phyloP scores from a whole-genome alignment of 768 basidiomycete genomes.

The Austroboletus festivus region DNA sequence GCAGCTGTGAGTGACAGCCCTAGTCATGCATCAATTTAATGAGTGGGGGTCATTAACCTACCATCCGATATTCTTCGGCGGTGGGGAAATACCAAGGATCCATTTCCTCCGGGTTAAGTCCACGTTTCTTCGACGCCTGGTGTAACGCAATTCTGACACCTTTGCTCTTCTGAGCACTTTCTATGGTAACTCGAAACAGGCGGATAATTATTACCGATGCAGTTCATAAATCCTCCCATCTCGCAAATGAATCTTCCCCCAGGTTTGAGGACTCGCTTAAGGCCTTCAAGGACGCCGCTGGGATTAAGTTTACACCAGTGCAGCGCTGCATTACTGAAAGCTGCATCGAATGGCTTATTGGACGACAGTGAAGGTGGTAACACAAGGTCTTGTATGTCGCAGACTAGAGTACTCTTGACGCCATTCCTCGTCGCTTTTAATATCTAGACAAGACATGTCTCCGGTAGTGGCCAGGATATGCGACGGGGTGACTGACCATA shows the following conservation, averaged over 20 bases:
- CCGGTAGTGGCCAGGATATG: not conserved
- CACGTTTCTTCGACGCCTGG: conserved; percentile 46
- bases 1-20: conserved; percentile 39
- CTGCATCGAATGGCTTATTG: conserved; percentile 58
- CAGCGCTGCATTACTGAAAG: conserved; percentile 76
- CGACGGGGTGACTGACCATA: conserved; percentile 53
- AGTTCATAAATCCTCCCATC: conserved; percentile 76
- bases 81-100: conserved; percentile 91
- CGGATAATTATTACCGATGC: conserved; percentile 44
- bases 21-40: conserved; percentile 2
- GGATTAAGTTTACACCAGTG: conserved; percentile 88
- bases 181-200: not conserved
- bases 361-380: conserved; percentile 31
- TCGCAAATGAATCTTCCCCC: conserved; percentile 75
- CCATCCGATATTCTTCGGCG: conserved; percentile 58
- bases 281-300: conserved; percentile 55
- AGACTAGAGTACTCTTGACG: conserved; percentile 43
- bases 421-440: conserved; percentile 48
- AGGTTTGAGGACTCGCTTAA: conserved; percentile 58
- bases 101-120: conserved; percentile 52
- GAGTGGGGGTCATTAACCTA: conserved; percentile 24
- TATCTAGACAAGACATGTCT: conserved; percentile 40
- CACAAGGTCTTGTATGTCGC: conserved; percentile 51
- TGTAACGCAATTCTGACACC: conserved; percentile 62
- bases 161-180: conserved; percentile 25